These are phyloP conservation scores for Aspergillus awamori DNA, from an alignment of 2,329 filamentous ascomycete genomes.

Conservation along the genomic window DNA sequence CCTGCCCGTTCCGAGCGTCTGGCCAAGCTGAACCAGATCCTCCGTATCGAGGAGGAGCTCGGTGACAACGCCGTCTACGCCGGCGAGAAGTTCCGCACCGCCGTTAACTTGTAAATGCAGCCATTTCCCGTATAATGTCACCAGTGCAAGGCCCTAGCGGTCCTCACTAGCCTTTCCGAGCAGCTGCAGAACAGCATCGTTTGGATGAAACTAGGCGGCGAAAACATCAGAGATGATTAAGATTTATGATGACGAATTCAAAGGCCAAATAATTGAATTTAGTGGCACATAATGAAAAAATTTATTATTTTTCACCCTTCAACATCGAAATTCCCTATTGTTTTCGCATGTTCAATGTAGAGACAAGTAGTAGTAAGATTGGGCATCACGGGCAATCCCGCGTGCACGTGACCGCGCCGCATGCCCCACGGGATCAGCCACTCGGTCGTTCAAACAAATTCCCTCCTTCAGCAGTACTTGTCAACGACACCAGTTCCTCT, in stretches of 20 bases:
- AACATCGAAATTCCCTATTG: neutral
- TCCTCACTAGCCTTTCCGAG: neutral
- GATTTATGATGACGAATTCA: conserved; percentile 32
- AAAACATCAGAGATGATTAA: conserved; percentile 13
- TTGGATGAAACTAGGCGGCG: conserved; percentile 5
- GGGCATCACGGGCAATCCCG: conserved; percentile 18
- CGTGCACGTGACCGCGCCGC: conserved; percentile 21
- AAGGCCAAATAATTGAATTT: conserved; percentile 23
- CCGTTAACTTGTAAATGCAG: conserved; percentile 77
- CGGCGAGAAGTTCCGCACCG: conserved; percentile 85
- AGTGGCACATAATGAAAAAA: conserved; percentile 30
- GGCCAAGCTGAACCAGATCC: conserved; percentile 99
- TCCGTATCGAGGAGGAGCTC: conserved; percentile 99
- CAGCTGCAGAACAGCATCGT: conserved; percentile 5
- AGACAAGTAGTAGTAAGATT: conserved; percentile 2
- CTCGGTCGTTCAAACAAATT: conserved; percentile 6
- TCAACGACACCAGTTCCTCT: conserved; percentile 8
- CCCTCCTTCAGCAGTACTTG: neutral
- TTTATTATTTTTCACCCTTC: conserved; percentile 8
- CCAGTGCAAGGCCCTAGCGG: neutral
- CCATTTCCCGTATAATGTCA: conserved; percentile 4
- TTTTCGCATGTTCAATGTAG: neutral
- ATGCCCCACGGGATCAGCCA: conserved; percentile 22
- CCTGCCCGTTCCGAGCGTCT: conserved; percentile 96
- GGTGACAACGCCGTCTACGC: conserved; percentile 89